Base-by-base conservation (phyloP, 75 land plant genomes). In the Selaginella tamariscina region DNA sequence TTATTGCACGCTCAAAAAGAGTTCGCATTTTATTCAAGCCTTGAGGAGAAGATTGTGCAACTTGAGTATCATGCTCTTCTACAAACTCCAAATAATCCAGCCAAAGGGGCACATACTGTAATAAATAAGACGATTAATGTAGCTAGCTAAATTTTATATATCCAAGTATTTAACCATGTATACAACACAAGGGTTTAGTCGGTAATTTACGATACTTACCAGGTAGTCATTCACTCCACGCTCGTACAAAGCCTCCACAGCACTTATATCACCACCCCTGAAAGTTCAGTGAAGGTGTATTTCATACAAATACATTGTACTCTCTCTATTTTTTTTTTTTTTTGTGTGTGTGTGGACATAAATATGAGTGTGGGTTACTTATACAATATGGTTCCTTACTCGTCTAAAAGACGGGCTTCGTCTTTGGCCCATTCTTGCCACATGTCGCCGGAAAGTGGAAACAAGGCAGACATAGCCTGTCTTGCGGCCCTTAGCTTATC, bases 361-460 rank as follows among this genome's bases (percentile, higher is more conserved):
- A n/a, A n/a, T n/a, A n/a, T n/a, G n/a, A n/a, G n/a, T n/a, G n/a
- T n/a, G n/a, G n/a, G n/a, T n/a, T n/a, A 39, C 49, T 39, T 5
- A 39, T 5, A 39, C 49, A 39, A 39, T 5, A 39, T 5, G 49
- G 15, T 39, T 5, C 15, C 49, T 39, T 81, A 93, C 98, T 91
- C 73, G 21, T 68, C 27, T 23, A 33, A 64, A 11, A 85, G 32
- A 32, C 84, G 83, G 30, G 79, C 68, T 69, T 91, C 99, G 72
- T 95, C 99, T 62, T 78, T 74, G n/a, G 88, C 75, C 99, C 99
- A 95, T 32, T 87, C 97, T 68, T 68, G 81, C 99, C 99, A 95
- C 97, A 95, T 85, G 2, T 24, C 54, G 0, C 96, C 81, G 54
- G 64, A 82, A 27, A 95, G 71, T 29, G 99, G 99, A 77, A 88